Percentiles rank a stretch among this genome's conserved stretches.
Conservation (phyloP, 192 early-diverging fungal species). For the Coemansia sp. region DNA sequence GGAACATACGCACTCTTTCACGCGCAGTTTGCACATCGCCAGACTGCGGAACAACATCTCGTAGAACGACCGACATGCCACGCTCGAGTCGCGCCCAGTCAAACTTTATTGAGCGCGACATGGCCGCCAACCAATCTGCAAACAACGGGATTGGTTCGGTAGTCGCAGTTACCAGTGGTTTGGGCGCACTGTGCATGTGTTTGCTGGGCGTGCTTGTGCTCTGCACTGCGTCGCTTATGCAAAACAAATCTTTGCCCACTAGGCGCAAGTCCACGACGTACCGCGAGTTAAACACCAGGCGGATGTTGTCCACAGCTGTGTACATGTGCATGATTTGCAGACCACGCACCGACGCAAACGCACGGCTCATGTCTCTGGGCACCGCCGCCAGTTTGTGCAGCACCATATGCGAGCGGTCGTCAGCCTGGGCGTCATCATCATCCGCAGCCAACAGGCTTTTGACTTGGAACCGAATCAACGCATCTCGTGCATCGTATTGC, state of each 20-base stretch:
- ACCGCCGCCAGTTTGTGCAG: constrained; percentile 23
- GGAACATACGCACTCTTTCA: constrained; percentile 25
- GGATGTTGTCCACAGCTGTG: constrained; percentile 47
- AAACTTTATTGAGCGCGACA: constrained; percentile 36
- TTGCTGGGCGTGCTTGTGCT: constrained; percentile 12
- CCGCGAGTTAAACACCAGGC: constrained; percentile 50
- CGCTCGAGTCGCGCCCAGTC: constrained; percentile 41
- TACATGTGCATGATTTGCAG: constrained; percentile 53
- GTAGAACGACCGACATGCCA: constrained; percentile 14
- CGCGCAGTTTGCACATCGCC: background rate
- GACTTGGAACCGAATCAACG: constrained; percentile 23
- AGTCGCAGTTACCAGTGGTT: constrained; percentile 37
- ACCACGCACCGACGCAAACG: constrained; percentile 33
- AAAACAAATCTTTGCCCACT: constrained; percentile 34
- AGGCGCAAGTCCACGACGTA: constrained; percentile 49
- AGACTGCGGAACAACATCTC: constrained; percentile 6
- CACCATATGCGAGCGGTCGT: constrained; percentile 25
- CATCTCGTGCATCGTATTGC: constrained; percentile 13
- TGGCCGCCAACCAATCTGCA: constrained; percentile 43
- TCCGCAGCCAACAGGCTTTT: constrained; percentile 17
- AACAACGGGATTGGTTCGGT: constrained; percentile 51
- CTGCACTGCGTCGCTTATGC: constrained; percentile 40
- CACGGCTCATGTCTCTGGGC: constrained; percentile 12
- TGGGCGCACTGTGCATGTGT: constrained; percentile 15
- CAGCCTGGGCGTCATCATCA: background rate